These are phyloP conservation scores for Hibiscus syriacus DNA, from an alignment of 345 rosid species.

Conservation along the genomic window DNA sequence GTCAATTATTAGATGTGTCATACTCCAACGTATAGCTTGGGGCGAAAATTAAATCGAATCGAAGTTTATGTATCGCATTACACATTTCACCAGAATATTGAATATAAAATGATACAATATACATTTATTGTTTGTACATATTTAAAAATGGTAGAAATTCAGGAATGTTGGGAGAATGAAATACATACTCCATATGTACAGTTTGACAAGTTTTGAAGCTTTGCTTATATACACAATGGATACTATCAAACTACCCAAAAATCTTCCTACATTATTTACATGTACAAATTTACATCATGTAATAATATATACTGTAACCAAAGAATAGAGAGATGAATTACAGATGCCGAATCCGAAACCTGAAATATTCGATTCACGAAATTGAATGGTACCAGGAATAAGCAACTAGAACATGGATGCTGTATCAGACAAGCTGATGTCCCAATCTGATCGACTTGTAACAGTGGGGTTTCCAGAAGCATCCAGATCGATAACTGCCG, in stretches of 20 bases:
- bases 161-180: neutral
- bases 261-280: slow-evolving; percentile 17
- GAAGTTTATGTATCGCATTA: too few relatives aligned
- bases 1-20: too few relatives aligned
- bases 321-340: neutral
- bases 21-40: too few relatives aligned
- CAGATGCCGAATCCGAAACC: neutral
- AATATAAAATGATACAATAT: too few relatives aligned
- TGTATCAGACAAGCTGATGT: slow-evolving; percentile 51
- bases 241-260: slow-evolving; percentile 7
- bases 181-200: neutral
- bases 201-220: slow-evolving; percentile 3
- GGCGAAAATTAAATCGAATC: too few relatives aligned
- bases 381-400: neutral
- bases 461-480: slow-evolving; percentile 67
- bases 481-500: slow-evolving; percentile 68
- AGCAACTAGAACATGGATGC: slow-evolving; percentile 25
- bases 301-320: neutral
- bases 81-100: too few relatives aligned
- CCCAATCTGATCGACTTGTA: slow-evolving; percentile 33
- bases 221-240: slow-evolving; percentile 25
- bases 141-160: neutral
- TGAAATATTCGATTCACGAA: neutral
- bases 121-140: neutral
- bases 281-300: neutral